Conservation (phyloP, 2,329 filamentous ascomycete genomes). For the Colletotrichum sp. region DNA sequence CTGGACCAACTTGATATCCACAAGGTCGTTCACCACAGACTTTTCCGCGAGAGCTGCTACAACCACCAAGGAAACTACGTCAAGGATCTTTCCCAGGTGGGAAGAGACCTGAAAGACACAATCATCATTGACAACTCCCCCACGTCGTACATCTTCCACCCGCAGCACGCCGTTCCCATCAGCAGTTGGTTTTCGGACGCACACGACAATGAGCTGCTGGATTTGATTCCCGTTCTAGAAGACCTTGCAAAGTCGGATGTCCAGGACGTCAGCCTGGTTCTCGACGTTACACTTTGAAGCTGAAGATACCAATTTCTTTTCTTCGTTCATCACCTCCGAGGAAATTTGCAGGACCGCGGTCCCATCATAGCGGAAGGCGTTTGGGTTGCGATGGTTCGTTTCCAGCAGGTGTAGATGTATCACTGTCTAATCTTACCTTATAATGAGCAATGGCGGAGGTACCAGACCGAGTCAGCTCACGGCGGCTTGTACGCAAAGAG, state of each 20-base stretch:
- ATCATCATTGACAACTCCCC: slow-evolving; percentile 99
- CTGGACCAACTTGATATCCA: slow-evolving; percentile 98
- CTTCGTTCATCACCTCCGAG: slow-evolving; percentile 31
- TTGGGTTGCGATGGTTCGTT: slow-evolving; percentile 53
- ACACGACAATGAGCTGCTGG: slow-evolving; percentile 97
- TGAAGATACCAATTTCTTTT: slow-evolving; percentile 33
- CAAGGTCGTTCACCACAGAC: slow-evolving; percentile 90
- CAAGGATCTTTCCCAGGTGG: slow-evolving; percentile 97
- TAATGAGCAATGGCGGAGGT: slow-evolving; percentile 29
- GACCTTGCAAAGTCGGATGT: slow-evolving; percentile 90
- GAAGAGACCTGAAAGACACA: slow-evolving; percentile 92
- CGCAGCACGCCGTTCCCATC: slow-evolving; percentile 97
- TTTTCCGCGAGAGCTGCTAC: slow-evolving; percentile 98
- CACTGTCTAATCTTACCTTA: slow-evolving; percentile 56
- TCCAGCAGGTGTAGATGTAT: slow-evolving; percentile 54
- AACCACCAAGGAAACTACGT: slow-evolving; percentile 99
- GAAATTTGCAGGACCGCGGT: slow-evolving; percentile 26
- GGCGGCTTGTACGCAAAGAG: slow-evolving; percentile 27
- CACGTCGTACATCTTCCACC: slow-evolving; percentile 99
- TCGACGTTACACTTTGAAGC: slow-evolving; percentile 82
- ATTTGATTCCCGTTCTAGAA: slow-evolving; percentile 97
- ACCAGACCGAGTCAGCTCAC: slow-evolving; percentile 16
- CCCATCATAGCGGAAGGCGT: slow-evolving; percentile 61
- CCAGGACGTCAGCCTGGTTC: slow-evolving; percentile 93
- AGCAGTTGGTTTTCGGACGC: slow-evolving; percentile 99